phyloP scores from a whole-genome alignment of 441 rosid species.

The Metrosideros polymorpha region DNA sequence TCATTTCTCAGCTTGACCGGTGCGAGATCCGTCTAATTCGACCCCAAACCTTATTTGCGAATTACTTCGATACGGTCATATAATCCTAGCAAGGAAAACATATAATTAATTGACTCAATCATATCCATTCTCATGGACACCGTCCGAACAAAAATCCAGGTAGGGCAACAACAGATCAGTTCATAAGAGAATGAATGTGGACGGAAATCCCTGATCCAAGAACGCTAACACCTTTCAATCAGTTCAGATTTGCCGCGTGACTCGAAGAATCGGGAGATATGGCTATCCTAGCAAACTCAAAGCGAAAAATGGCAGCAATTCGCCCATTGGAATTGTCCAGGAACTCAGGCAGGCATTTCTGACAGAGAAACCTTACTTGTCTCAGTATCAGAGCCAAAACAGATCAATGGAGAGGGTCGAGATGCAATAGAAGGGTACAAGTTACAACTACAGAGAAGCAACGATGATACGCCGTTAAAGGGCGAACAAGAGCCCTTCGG shows the following conservation, averaged over 20 bases:
- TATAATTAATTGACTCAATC: not conserved
- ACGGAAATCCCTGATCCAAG: not conserved
- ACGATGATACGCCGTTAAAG: not conserved
- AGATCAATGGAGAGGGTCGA: not conserved
- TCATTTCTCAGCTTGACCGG: not conserved
- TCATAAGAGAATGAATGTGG: not conserved
- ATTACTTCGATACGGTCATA: not conserved
- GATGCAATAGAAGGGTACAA: not conserved
- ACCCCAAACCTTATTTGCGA: not conserved
- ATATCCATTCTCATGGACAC: not conserved
- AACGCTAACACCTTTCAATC: not conserved
- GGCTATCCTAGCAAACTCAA: not conserved
- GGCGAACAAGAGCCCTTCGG: fast-evolving
- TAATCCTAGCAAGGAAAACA: not conserved
- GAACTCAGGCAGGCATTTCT: not conserved
- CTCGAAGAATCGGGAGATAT: not conserved
- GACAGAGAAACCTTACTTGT: not conserved
- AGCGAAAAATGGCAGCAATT: not conserved
- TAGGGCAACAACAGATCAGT: not conserved
- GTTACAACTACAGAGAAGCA: not conserved
- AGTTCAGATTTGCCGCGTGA: not conserved
- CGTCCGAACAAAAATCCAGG: not conserved
- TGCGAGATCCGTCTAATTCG: not conserved
- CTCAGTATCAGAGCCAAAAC: not conserved
- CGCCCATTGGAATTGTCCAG: not conserved